Conservation (phyloP, 768 basidiomycete genomes). For the Kondoa subrosea region DNA sequence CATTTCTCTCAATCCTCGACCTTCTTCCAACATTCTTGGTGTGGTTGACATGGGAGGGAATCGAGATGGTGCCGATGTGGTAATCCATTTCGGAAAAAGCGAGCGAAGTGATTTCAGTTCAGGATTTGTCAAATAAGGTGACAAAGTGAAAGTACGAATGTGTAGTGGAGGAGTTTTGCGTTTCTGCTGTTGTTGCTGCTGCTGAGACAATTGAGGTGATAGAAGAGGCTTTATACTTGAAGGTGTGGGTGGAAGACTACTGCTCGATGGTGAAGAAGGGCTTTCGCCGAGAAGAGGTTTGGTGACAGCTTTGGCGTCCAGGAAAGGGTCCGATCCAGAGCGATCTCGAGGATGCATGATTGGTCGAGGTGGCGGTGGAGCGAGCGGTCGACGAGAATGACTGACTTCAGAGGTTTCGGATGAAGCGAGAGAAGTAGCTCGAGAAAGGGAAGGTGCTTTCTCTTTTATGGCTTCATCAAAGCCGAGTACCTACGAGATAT, state of each 20-base stretch:
- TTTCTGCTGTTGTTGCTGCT: neutral
- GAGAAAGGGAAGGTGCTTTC: neutral
- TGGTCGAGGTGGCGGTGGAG: conserved; percentile 7
- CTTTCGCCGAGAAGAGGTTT: neutral
- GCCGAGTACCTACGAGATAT: conserved; percentile 18
- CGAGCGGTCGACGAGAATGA: neutral
- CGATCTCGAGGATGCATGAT: neutral
- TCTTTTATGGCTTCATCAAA: conserved; percentile 16
- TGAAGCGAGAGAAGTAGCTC: conserved; percentile 9
- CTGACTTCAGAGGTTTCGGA: neutral
- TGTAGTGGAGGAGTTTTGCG: neutral
- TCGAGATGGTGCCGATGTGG: neutral
- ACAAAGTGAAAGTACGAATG: conserved; percentile 20
- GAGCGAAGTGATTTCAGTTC: conserved; percentile 16
- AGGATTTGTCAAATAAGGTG: conserved; percentile 21
- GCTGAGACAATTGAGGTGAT: neutral
- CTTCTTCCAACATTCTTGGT: neutral
- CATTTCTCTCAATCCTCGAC: neutral
- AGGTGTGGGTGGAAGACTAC: neutral
- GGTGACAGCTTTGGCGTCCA: neutral
- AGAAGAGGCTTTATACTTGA: neutral
- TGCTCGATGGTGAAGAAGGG: neutral
- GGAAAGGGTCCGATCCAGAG: conserved; percentile 10
- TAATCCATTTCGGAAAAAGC: conserved; percentile 21
- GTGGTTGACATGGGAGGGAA: neutral